phyloP scores from a whole-genome alignment of 2,329 filamentous ascomycete genomes.

The Fusarium duplospermum region DNA sequence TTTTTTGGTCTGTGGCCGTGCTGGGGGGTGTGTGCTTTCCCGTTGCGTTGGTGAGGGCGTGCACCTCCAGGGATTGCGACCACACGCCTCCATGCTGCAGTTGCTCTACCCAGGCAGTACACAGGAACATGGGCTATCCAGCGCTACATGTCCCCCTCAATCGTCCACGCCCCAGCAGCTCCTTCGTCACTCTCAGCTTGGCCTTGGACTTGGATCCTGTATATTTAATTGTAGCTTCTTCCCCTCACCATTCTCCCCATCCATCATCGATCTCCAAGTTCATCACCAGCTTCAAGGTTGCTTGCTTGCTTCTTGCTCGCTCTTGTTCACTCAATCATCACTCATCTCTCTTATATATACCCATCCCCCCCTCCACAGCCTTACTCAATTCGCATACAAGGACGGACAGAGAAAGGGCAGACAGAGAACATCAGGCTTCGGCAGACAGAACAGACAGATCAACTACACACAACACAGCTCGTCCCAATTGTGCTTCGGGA shows the following conservation, averaged over 20 bases:
- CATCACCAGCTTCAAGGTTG: constrained; percentile 28
- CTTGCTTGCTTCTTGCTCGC: constrained; percentile 14
- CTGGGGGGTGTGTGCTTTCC: constrained; percentile 9
- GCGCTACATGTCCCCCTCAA: constrained; percentile 22
- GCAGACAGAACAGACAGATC: constrained; percentile 12
- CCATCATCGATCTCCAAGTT: constrained; percentile 40
- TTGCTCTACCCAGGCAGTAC: neutral
- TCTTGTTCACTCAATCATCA: constrained; percentile 16
- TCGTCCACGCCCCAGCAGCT: constrained; percentile 11
- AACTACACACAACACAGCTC: neutral
- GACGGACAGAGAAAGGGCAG: constrained; percentile 25
- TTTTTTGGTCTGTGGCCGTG: constrained; percentile 38
- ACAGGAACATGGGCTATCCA: constrained; percentile 6
- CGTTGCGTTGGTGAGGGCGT: neutral
- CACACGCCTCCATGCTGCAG: neutral
- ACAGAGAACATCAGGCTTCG: constrained; percentile 22
- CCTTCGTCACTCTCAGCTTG: constrained; percentile 36
- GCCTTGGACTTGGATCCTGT: constrained; percentile 18
- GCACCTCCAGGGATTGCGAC: neutral
- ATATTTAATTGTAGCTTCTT: constrained; percentile 50
- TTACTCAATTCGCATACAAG: constrained; percentile 25
- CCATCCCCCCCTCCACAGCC: constrained; percentile 8
- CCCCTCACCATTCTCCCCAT: constrained; percentile 39
- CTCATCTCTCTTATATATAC: constrained; percentile 20
- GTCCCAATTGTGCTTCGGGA: constrained; percentile 19